Evolutionary conservation across 208 protist genomes (phyloP), one percentile per base, ranked within the genome.

Genomic region (Leishmania tropica): DNA sequence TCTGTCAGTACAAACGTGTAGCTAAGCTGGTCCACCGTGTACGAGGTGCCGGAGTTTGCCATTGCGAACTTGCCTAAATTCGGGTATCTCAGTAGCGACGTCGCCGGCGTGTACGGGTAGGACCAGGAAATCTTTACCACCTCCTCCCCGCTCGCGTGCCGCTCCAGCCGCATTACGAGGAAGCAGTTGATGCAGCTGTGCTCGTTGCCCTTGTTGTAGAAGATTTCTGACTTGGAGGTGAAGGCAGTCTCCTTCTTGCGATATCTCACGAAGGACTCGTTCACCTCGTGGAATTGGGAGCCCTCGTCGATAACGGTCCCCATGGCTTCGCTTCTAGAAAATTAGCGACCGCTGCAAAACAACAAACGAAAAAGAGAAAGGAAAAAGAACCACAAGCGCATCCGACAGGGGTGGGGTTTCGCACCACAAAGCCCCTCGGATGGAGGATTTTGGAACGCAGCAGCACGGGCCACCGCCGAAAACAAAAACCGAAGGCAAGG

Each of bases 1-100:
- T 95, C 87, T 3, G 94, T 97, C 28, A 95, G 83, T 62, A 97
- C 92, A 82, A 97, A 97, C 0, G 94, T 95, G 81, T 92, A 94
- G 58, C 76, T 85, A 5, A 90, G 83, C 45, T 94, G 86, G 24
- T 93, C 89, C 11, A 88, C 89, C 11, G 87, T 88, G 81, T 90
- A 88, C 37, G 90, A 92, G 0, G 88, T 90, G 21, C 86, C 85
- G 2, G 83, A 81, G 72, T 91, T 92, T 7, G 88, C 81, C 80
- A 92, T 85, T 7, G 89, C 88, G 79, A 96, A 96, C 68, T 92
- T 88, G 45, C 78, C 83, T 24, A 96, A 35, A 56, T 92, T 93
- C 0, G 93, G 93, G 74, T 96, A 94, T 42, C 76, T 64, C 62
- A 67, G 60, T 17, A 87, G 72, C 3, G 91, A 78, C 13, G 81